Conservation (phyloP, 2,329 filamentous ascomycete species). For the Verticillium albo-atrum region DNA sequence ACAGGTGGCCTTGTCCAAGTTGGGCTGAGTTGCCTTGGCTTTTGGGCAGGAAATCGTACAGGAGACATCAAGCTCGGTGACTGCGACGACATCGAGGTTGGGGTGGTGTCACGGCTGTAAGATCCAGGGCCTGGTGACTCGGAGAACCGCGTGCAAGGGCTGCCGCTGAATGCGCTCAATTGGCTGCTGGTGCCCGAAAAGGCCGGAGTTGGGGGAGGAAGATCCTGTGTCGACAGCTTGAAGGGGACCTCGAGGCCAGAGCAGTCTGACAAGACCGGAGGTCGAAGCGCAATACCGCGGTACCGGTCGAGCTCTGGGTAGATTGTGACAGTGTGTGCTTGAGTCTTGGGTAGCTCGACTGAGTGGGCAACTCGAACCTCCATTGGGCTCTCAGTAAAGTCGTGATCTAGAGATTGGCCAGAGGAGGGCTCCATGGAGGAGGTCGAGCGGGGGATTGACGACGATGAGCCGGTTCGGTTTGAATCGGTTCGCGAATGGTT, state of each 20-base stretch:
- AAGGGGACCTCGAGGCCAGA: constrained; percentile 44
- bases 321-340: constrained; percentile 38
- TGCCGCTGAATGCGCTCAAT: constrained; percentile 58
- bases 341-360: constrained; percentile 33
- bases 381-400: constrained; percentile 37
- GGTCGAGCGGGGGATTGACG: constrained; percentile 34
- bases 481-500: constrained; percentile 29
- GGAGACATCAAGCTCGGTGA: constrained; percentile 59
- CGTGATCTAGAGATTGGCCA: constrained; percentile 33
- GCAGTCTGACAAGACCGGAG: constrained; percentile 25
- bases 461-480: constrained; percentile 35
- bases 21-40: constrained; percentile 48
- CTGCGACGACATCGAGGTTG: constrained; percentile 72
- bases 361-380: constrained; percentile 37
- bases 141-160: constrained; percentile 71
- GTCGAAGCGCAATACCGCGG: constrained; percentile 36
- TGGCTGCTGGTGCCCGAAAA: constrained; percentile 56
- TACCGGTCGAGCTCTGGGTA: constrained; percentile 62
- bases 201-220: constrained; percentile 61
- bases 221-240: constrained; percentile 57
- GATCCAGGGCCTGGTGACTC: constrained; percentile 65
- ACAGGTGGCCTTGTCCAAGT: constrained; percentile 54
- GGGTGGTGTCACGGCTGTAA: constrained; percentile 74
- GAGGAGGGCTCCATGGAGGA: constrained; percentile 27
- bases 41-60: constrained; percentile 39